Conservation (phyloP, 306 rosid species). For the Gillenia trifoliata region DNA sequence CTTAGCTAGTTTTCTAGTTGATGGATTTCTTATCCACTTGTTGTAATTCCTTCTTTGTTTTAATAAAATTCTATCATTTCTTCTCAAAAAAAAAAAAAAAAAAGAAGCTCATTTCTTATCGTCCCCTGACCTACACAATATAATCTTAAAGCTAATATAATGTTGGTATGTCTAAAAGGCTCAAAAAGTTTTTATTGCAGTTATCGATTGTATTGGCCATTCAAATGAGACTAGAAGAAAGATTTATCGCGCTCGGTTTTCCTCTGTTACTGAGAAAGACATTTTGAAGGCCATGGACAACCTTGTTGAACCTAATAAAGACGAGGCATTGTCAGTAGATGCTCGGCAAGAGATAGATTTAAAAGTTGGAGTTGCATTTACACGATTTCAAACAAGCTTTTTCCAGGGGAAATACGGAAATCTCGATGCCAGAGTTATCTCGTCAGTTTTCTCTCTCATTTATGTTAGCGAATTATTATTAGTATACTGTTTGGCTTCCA, state of each 20-base stretch:
- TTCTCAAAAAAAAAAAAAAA: too few relatives aligned
- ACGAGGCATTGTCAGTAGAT: slow-evolving; percentile 91
- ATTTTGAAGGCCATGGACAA: slow-evolving; percentile 79
- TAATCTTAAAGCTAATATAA: too few relatives aligned
- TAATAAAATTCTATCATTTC: too few relatives aligned
- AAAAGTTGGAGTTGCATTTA: slow-evolving; percentile 97
- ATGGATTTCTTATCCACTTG: too few relatives aligned
- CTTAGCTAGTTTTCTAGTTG: too few relatives aligned
- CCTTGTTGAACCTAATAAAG: slow-evolving; percentile 75
- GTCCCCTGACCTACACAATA: background rate
- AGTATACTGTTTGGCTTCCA: background rate
- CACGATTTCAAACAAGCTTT: slow-evolving; percentile 82
- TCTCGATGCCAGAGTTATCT: slow-evolving; percentile 91
- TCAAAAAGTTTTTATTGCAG: slow-evolving; percentile 44
- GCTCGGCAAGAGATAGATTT: slow-evolving; percentile 99
- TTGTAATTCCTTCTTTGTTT: too few relatives aligned
- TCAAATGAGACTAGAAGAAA: slow-evolving; percentile 43
- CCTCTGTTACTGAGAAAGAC: slow-evolving; percentile 90
- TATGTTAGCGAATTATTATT: slow-evolving; percentile 13
- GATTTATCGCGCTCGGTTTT: slow-evolving; percentile 84
- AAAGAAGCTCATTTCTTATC: background rate
- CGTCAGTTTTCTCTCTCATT: slow-evolving; percentile 58
- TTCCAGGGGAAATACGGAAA: slow-evolving; percentile 98
- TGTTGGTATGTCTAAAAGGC: background rate
- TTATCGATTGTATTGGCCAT: slow-evolving; percentile 65